These are phyloP conservation scores for Arabis alpina DNA, from an alignment of 345 rosid genomes.

Conservation along the genomic window DNA sequence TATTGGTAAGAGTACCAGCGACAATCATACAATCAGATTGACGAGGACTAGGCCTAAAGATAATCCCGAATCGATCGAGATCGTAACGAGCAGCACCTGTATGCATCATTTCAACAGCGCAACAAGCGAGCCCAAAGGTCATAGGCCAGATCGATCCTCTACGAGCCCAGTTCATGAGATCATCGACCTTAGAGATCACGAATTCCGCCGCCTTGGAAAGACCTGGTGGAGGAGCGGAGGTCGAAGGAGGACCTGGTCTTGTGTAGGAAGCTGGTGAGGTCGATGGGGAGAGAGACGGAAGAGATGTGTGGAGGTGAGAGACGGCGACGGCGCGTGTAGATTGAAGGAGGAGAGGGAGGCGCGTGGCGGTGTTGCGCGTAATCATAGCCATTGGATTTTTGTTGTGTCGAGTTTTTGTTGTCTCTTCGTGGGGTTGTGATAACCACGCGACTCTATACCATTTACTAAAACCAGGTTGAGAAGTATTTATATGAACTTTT, in stretches of 20 bases:
- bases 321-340: conserved; percentile 52
- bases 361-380: conserved; percentile 63
- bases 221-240: conserved; percentile 58
- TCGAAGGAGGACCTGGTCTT: conserved; percentile 62
- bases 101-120: conserved; percentile 99
- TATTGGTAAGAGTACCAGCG: conserved; percentile 97
- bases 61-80: conserved; percentile 93
- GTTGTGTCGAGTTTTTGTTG: background rate
- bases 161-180: conserved; percentile 92
- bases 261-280: conserved; percentile 66
- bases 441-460: conserved; percentile 31
- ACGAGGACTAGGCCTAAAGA: conserved; percentile 96
- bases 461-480: conserved; percentile 20
- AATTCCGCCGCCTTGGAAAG: conserved; percentile 85
- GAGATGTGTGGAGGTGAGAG: conserved; percentile 58
- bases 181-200: conserved; percentile 95
- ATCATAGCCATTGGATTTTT: conserved; percentile 64
- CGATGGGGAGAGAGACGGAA: conserved; percentile 51
- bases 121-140: conserved; percentile 98
- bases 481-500: conserved; percentile 4
- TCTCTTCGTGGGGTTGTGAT: conserved; percentile 34
- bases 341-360: conserved; percentile 64
- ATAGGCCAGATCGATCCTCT: conserved; percentile 99
- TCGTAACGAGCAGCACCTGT: conserved; percentile 97
- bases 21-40: conserved; percentile 99